Evolutionary conservation across 2,329 filamentous ascomycete genomes (phyloP), one percentile per base, ranked within the genome.

Genomic region (Eutypella sp.): DNA sequence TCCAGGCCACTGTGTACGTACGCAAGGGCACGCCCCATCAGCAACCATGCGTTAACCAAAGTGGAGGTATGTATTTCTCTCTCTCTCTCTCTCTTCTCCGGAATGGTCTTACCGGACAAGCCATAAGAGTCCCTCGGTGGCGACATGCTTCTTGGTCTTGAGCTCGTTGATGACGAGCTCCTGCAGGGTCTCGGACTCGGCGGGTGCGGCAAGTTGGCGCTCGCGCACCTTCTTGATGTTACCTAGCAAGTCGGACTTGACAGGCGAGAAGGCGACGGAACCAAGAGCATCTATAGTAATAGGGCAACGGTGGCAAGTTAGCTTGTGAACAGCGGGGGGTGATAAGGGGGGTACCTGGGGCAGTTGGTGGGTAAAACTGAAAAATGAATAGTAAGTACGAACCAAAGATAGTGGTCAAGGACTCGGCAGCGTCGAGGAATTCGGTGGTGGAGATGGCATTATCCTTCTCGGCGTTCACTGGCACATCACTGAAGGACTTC

Each of bases 201-300:
- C 74, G 24, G 91, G 89, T 47, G 87, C 82, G 47, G 84, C 88
- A 45, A 85, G 76, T 65, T 92, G 85, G 57, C 91, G 83, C 43
- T 91, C 84, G 54, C 88, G 83, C 68, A 97, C 78, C 87, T 99
- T 97, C 89, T 90, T 91, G 72, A 97, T 80, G 72, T 99, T 99
- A 66, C 88, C 88, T 41, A 81, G 68, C 74, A 99, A 87, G 69
- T 99, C 93, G 57, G 72, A 86, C 79, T 96, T 96, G 65, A 97
- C 92, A 22, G 89, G 87, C 45, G 77, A 82, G 72, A 99, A 97
- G 54, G 91, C 90, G 27, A 86, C 80, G 38, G 79, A 77, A 50
- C 82, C 82, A 43, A 86, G 73, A 46, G 77, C 69, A 65, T 85
- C 82, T 85, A 46, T 4, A 29, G 24, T 33, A n/a, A n/a, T n/a